Evolutionary conservation across 805 yeast genomes (phyloP), one percentile per base, ranked within the genome.

Genomic region (Yarrowia osloensis): DNA sequence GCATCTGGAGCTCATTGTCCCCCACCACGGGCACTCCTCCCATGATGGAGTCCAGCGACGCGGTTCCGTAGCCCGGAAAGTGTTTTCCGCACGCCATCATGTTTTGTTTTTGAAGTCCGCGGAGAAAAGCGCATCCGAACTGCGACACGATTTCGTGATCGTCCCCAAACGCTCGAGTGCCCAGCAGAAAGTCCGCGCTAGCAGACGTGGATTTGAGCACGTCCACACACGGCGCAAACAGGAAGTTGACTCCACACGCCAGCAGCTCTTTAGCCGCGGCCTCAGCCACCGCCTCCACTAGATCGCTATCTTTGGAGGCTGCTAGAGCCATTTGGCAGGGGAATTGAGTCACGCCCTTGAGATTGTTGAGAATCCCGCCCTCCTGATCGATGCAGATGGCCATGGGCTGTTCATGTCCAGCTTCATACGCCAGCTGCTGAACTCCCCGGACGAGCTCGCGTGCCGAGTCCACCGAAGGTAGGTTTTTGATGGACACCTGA

Each of bases 1-100:
- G 61, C 61, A 54, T 54, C 15, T 54, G 61, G 24, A 54, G 17
- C 31, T 54, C 61, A 8, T 54, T 54, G 5, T 54, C 61, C 5
- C 33, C 24, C 3, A 83, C 79, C 73, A 86, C 82, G 81, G 85
- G 83, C 6, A 88, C 88, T 33, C 85, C 73, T 68, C 86, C 88
- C 49, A 85, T 75, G 42, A 85, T 74, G 3, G 85, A 81, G 71
- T 86, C 88, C 6, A 86, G 86, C 22, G 82, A 80, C 0, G 88
- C 88, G 66, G 83, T 82, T 3, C 89, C 89, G 65, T 84, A 85
- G 1, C 90, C 90, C 0, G 90, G 90, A 71, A 86, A 86, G 74
- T 86, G 89, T 71, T 86, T 86, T 0, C 88, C 89, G 67, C 85
- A 82, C 1, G 85, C 80, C 40, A 82, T 73, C 13, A 86, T 72